These are phyloP conservation scores for Moniliella sp. DNA, from an alignment of 1,284 basidiomycete species.

Conservation along the genomic window DNA sequence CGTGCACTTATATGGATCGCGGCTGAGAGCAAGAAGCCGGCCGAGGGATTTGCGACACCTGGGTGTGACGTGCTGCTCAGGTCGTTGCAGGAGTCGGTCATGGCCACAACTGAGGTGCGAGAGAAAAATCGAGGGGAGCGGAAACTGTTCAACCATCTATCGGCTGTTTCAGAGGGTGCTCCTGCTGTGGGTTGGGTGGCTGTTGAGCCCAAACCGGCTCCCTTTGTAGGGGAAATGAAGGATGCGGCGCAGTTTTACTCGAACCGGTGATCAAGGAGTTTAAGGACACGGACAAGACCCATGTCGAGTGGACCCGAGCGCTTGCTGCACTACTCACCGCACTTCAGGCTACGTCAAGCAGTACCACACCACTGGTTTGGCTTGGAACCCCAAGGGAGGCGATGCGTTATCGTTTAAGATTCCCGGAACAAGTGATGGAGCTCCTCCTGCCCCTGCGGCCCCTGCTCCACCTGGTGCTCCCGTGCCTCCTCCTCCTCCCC, in stretches of 20 bases:
- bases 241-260: slow-evolving; percentile 74
- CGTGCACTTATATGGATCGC: too few relatives aligned
- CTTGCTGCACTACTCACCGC: slow-evolving; percentile 56
- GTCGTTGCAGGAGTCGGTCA: slow-evolving; percentile 54
- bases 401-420: too few relatives aligned
- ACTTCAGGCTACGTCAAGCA: slow-evolving; percentile 65
- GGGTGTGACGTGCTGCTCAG: slow-evolving; percentile 46
- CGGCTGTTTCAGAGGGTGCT: slow-evolving; percentile 58
- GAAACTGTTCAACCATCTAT: slow-evolving; percentile 62
- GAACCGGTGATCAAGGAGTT: slow-evolving; percentile 77
- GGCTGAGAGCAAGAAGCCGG: too few relatives aligned
- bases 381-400: slow-evolving; percentile 70
- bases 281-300: slow-evolving; percentile 66
- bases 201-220: slow-evolving; percentile 56
- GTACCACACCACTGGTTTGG: slow-evolving; percentile 63
- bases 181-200: slow-evolving; percentile 79
- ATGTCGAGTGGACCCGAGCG: slow-evolving; percentile 65
- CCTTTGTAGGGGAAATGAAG: slow-evolving; percentile 62
- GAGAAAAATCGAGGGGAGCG: slow-evolving; percentile 63
- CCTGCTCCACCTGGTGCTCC: slow-evolving; percentile 41
- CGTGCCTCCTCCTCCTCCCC: slow-evolving; percentile 37
- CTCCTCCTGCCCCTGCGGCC: too few relatives aligned
- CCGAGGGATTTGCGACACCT: too few relatives aligned
- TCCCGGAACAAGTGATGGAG: too few relatives aligned
- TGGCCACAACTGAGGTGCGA: slow-evolving; percentile 54